Percentiles rank a stretch among this genome's conserved stretches.
phyloP scores from a whole-genome alignment of 495 filamentous ascomycete genomes.

The Aspergillus egyptiacus region DNA sequence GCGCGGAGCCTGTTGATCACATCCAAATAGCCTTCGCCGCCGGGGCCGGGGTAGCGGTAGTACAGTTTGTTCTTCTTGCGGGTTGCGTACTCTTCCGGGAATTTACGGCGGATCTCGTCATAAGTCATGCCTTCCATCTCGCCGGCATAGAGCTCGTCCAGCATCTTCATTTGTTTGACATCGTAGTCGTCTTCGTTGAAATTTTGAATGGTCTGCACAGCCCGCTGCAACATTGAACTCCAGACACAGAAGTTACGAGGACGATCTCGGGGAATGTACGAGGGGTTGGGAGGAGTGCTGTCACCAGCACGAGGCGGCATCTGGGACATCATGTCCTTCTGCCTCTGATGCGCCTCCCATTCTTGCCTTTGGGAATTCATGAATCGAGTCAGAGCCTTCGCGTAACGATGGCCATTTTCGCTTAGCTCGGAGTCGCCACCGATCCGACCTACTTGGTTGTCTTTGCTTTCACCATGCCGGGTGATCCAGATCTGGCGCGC shows the following conservation, averaged over 20 bases:
- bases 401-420: conserved; percentile 66
- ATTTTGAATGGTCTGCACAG: conserved; percentile 73
- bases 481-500: conserved; percentile 98
- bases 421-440: conserved; percentile 82
- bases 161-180: conserved; percentile 95
- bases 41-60: conserved; percentile 91
- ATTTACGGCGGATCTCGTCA: conserved; percentile 69
- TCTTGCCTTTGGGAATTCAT: conserved; percentile 65
- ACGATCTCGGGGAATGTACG: conserved; percentile 51
- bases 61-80: conserved; percentile 78
- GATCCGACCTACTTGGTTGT: conserved; percentile 74
- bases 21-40: conserved; percentile 93
- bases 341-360: conserved; percentile 72
- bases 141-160: conserved; percentile 92
- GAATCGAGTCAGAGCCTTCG: conserved; percentile 65
- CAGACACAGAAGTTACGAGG: conserved; percentile 95
- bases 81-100: conserved; percentile 69
- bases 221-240: conserved; percentile 92
- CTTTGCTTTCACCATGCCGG: conserved; percentile 77
- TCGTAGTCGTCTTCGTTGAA: conserved; percentile 98
- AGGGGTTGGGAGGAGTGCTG: conserved; percentile 88
- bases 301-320: conserved; percentile 85
- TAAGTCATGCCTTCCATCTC: conserved; percentile 93
- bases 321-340: conserved; percentile 60
- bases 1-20: conserved; percentile 93